Percentiles rank a stretch among this genome's conserved stretches.
phyloP scores from a whole-genome alignment of 2,329 filamentous ascomycete species.

The Ramichloridium luteum region DNA sequence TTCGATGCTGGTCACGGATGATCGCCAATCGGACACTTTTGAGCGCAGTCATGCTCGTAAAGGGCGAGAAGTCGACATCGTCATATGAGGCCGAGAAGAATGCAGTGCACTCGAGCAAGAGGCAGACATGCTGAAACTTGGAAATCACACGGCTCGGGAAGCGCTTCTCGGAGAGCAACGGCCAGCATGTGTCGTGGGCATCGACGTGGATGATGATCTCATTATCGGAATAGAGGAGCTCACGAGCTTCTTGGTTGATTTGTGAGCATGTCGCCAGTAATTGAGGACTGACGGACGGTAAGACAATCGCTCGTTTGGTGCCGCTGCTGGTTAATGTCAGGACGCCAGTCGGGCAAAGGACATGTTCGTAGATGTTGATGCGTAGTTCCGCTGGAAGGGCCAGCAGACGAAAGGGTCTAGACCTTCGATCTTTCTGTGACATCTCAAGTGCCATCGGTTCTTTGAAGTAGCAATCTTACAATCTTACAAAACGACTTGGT shows the following conservation, averaged over 20 bases:
- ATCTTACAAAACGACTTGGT: no score
- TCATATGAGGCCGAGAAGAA: conserved; percentile 12
- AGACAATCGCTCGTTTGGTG: conserved; percentile 11
- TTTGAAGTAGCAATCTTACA: no score
- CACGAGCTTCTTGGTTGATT: conserved; percentile 28
- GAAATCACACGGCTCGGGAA: conserved; percentile 14
- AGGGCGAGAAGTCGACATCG: conserved; percentile 14
- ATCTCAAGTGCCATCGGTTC: no score
- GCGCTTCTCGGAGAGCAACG: conserved; percentile 13
- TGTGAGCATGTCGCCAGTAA: conserved; percentile 29
- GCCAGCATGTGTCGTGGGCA: conserved; percentile 18
- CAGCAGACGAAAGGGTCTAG: conserved; percentile 14
- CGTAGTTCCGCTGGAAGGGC: conserved; percentile 18
- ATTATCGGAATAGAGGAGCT: conserved; percentile 34
- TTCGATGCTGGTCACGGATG: conserved; percentile 1
- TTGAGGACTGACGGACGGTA: conserved; percentile 24
- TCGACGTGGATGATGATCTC: conserved; percentile 26
- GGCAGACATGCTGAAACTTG: conserved; percentile 13
- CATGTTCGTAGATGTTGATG: conserved; percentile 14
- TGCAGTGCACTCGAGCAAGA: conserved; percentile 17
- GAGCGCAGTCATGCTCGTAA: conserved; percentile 6
- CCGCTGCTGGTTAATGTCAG: conserved; percentile 12
- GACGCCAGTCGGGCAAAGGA: conserved; percentile 12
- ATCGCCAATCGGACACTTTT: conserved; percentile 6
- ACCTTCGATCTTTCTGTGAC: no score